phyloP scores from a whole-genome alignment of 1,284 basidiomycete genomes.

The Trametes sp. region DNA sequence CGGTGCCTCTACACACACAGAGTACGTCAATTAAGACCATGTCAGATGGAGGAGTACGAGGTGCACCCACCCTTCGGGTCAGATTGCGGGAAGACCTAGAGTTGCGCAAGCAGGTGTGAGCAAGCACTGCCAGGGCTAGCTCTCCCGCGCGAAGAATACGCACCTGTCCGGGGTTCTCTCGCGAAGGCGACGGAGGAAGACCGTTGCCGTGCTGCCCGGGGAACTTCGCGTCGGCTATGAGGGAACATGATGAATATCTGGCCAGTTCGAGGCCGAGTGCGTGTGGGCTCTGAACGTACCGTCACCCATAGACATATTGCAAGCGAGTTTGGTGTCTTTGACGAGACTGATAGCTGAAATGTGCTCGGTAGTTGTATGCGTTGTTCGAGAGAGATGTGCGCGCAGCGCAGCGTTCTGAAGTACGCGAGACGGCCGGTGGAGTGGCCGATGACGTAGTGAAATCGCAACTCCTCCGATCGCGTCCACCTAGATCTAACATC shows the following conservation, averaged over 20 bases:
- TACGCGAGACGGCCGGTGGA: too few species aligned
- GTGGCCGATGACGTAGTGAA: too few species aligned
- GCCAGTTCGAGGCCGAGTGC: background rate
- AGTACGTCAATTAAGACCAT: too few species aligned
- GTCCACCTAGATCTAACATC: too few species aligned
- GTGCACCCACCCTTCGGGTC: slow-evolving; percentile 35
- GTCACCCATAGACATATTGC: slow-evolving; percentile 27
- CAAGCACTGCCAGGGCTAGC: background rate
- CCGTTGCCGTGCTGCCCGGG: slow-evolving; percentile 33
- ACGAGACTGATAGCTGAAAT: too few species aligned
- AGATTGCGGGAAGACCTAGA: slow-evolving; percentile 41
- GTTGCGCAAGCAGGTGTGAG: background rate
- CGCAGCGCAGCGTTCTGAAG: too few species aligned
- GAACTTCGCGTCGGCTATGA: slow-evolving; percentile 40
- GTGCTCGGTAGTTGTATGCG: too few species aligned
- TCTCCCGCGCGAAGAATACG: background rate
- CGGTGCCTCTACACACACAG: slow-evolving; percentile 33
- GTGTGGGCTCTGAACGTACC: slow-evolving; percentile 6
- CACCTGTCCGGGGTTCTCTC: slow-evolving; percentile 43
- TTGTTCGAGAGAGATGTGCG: too few species aligned
- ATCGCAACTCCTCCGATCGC: too few species aligned
- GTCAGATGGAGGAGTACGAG: background rate
- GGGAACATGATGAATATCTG: background rate
- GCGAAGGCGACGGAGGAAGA: slow-evolving; percentile 39
- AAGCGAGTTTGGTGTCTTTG: too few species aligned